A percentile compares a stretch with the other conserved stretches of the same genome.
These are phyloP conservation scores for Calonectria fujianensis DNA, from an alignment of 2,329 filamentous ascomycete species.

Conservation along the genomic window DNA sequence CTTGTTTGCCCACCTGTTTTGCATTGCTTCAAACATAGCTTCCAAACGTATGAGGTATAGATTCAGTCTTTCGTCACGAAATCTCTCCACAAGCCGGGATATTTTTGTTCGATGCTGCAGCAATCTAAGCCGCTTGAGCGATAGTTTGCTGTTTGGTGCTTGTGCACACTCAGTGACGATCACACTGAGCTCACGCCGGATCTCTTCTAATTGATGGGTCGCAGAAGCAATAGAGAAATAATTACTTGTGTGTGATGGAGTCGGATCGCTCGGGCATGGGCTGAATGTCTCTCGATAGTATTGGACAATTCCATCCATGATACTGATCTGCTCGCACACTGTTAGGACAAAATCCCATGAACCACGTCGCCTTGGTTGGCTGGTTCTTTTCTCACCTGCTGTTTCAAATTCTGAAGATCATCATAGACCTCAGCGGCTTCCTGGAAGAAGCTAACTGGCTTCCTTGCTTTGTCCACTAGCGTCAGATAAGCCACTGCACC, in stretches of 20 bases:
- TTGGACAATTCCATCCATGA: neutral
- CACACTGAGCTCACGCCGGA: neutral
- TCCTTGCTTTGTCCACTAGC: neutral
- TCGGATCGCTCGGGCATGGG: neutral
- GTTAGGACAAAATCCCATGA: neutral
- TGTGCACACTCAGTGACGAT: neutral
- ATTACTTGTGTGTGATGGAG: neutral
- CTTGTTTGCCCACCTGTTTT: neutral
- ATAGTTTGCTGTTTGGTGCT: neutral
- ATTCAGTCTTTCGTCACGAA: neutral
- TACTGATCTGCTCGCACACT: neutral
- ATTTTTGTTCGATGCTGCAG: neutral
- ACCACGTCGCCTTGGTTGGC: neutral
- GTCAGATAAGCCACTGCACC: neutral
- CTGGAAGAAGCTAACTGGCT: neutral
- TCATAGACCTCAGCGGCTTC: neutral
- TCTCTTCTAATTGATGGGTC: neutral
- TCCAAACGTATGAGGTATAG: neutral
- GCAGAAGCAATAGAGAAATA: neutral
- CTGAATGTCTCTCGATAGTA: neutral
- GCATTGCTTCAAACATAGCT: neutral
- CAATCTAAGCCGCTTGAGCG: neutral
- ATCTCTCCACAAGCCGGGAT: neutral
- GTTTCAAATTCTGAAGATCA: conserved; percentile 2
- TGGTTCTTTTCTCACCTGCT: neutral